Evolutionary conservation across 2,329 filamentous ascomycete species (phyloP).

Genomic region (Aspergillus sp.): DNA sequence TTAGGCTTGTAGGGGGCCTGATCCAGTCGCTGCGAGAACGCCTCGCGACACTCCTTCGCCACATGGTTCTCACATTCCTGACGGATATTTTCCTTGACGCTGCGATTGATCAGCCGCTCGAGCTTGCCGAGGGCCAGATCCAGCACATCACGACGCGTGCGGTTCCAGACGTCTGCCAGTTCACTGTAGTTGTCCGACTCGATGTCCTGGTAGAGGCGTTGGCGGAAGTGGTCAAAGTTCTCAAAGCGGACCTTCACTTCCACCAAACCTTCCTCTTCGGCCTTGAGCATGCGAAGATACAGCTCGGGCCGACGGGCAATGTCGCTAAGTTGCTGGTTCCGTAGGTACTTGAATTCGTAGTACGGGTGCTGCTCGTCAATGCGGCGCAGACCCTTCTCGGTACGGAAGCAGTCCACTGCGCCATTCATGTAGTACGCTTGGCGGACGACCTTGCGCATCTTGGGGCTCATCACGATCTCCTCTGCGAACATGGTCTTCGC

Average conservation of each 20-base stretch:
- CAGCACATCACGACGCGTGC: conserved; percentile 79
- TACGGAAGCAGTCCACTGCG: conserved; percentile 82
- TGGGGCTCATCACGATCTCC: conserved; percentile 82
- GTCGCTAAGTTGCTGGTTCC: conserved; percentile 81
- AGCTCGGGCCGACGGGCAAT: conserved; percentile 82
- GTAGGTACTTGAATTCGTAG: conserved; percentile 96
- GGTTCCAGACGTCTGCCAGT: conserved; percentile 92
- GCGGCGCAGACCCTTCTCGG: conserved; percentile 88
- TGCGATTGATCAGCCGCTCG: conserved; percentile 80
- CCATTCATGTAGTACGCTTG: conserved; percentile 80
- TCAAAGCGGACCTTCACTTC: conserved; percentile 80
- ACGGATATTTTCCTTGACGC: conserved; percentile 90
- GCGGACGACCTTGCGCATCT: conserved; percentile 84
- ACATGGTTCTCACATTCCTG: conserved; percentile 93
- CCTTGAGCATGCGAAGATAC: conserved; percentile 95
- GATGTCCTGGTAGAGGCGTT: conserved; percentile 77
- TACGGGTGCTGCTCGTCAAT: conserved; percentile 96
- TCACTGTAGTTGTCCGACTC: conserved; percentile 95
- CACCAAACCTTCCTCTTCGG: conserved; percentile 89
- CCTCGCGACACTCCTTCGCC: conserved; percentile 82
- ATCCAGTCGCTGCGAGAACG: conserved; percentile 85
- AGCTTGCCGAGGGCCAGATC: conserved; percentile 80
- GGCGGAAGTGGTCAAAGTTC: conserved; percentile 72
- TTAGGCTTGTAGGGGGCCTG: conserved; percentile 96
- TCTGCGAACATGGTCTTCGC: conserved; percentile 88